Evolutionary conservation across 2,329 filamentous ascomycete species (phyloP).

Genomic region (Exophiala aquamarina): DNA sequence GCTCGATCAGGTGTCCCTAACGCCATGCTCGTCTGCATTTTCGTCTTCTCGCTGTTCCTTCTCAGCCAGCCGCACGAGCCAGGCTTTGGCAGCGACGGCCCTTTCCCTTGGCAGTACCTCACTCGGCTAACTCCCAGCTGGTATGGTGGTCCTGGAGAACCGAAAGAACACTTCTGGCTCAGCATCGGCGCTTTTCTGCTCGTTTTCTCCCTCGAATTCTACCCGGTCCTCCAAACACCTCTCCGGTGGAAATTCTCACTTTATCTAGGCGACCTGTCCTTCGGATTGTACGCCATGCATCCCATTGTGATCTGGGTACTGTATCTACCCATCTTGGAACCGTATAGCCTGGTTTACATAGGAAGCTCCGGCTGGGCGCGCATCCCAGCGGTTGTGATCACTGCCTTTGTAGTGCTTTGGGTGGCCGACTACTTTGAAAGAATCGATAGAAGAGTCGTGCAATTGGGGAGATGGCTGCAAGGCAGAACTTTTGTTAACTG

Average conservation of each 20-base stretch:
- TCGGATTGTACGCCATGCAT: conserved; percentile 5
- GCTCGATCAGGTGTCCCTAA: neutral
- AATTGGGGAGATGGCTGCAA: conserved; percentile 10
- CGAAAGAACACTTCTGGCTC: conserved; percentile 36
- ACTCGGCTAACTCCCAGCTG: conserved; percentile 35
- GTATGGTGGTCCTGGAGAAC: conserved; percentile 35
- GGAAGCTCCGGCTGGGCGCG: neutral
- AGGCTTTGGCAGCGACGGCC: neutral
- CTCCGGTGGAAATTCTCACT: neutral
- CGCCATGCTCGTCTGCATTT: neutral
- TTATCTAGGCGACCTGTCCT: conserved; percentile 2
- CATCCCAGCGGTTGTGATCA: neutral
- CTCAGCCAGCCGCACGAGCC: conserved; percentile 1
- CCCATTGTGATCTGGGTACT: neutral
- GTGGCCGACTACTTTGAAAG: conserved; percentile 11
- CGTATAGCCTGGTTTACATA: neutral
- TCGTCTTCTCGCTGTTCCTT: neutral
- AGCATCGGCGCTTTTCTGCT: neutral
- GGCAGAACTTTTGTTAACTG: neutral
- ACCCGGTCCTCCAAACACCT: neutral
- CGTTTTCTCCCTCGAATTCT: neutral
- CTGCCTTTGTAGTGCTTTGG: conserved; percentile 2
- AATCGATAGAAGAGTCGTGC: conserved; percentile 8
- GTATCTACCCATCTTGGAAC: neutral
- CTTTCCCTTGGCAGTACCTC: conserved; percentile 35